Conservation (phyloP, 169 alveolate species). For the Cryptosporidium tyzzeri region DNA sequence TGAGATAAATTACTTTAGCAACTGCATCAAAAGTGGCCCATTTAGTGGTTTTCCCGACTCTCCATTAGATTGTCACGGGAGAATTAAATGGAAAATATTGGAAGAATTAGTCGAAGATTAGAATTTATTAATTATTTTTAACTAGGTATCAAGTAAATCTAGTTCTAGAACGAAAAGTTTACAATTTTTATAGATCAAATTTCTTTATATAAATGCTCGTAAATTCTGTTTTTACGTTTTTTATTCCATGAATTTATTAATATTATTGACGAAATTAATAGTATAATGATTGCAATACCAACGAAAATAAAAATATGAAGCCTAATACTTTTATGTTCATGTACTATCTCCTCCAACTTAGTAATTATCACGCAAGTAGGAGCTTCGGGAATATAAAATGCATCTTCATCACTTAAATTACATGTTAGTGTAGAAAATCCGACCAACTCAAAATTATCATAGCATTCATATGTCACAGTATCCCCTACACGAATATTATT, state of each 20-base stretch:
- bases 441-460: slow-evolving; percentile 26
- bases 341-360: not conserved
- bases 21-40: slow-evolving; percentile 42
- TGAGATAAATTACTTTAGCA: slow-evolving; percentile 6
- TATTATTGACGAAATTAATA: not conserved
- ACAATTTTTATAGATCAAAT: not conserved
- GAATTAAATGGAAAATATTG: slow-evolving; percentile 41
- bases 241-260: slow-evolving; percentile 25
- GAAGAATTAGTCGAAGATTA: slow-evolving; percentile 40
- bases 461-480: slow-evolving; percentile 72
- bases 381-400: slow-evolving; percentile 40
- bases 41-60: slow-evolving; percentile 62
- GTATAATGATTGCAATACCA: slow-evolving; percentile 3
- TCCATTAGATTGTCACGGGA: slow-evolving; percentile 52
- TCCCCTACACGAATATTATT: slow-evolving; percentile 67
- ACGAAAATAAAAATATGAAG: not conserved
- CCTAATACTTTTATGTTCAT: not conserved
- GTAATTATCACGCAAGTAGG: slow-evolving; percentile 28
- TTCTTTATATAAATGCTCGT: slow-evolving; percentile 17
- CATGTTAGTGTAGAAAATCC: slow-evolving; percentile 61
- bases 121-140: not conserved
- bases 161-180: not conserved
- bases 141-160: not conserved
- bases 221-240: not conserved
- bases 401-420: slow-evolving; percentile 43